Evolutionary conservation across 768 basidiomycete genomes (phyloP), one percentile per base, ranked within the genome.

Genomic region (Boletus vinaceobasis): DNA sequence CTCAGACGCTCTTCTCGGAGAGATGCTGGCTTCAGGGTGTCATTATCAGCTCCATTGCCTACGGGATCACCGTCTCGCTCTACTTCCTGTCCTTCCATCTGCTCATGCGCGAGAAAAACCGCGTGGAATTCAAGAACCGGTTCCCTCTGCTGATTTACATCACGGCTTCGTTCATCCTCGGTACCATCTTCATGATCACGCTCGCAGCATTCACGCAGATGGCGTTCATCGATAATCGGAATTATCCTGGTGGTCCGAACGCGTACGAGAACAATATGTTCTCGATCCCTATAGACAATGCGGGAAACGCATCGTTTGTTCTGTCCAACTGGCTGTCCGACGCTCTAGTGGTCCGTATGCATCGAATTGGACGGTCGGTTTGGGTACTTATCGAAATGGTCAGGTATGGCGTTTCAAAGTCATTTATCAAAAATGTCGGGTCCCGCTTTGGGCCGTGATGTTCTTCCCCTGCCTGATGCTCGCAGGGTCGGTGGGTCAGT

Each of bases 181-280:
- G 51, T 1, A 67, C 65, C 3, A 19, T 66, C 21, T 66, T 56
- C 35, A 50, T 66, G 53, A 19, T 48, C 11, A 29, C 55, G 9
- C 53, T 60, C 14, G 52, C 65, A 4, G 50, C 63, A 19, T 64
- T 71, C 38, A 60, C 60, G 0, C 67, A 70, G 27, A 56, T 69
- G 49, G 56, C 61, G 0, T 73, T 71, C 48, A 63, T 73, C 42
- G 65, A 73, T 44, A 46, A 65, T 42, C 64, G 73, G 5, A 59
- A 71, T 44, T 72, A 62, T 31, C 67, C 67, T 0, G 70, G 70
- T 2, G 72, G 73, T 17, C 71, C 72, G 7, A 62, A 42, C 9
- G 61, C 55, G 13, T 73, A 52, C 38, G 62, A 61, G 27, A 48
- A 56, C 6, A 19, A 48, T 1, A 53, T 55, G 49, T 73, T 60